Evolutionary conservation across 768 basidiomycete genomes (phyloP).

Genomic region (Cystofilobasidium bisporidii): DNA sequence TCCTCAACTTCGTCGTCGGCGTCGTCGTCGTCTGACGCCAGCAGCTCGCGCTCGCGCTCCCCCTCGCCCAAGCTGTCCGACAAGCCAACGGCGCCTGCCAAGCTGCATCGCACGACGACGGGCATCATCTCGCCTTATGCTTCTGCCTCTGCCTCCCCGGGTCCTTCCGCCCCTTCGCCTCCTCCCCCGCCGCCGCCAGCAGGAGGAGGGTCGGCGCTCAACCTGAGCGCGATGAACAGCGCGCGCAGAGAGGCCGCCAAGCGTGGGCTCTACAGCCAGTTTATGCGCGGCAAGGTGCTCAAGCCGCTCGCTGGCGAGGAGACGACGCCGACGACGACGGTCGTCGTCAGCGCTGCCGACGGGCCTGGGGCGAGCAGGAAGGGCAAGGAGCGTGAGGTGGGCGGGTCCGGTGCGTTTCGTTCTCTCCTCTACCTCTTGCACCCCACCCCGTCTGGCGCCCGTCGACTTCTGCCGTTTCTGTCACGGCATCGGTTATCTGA

Average conservation of each 20-base stretch:
- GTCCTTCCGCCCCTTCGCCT: conserved; percentile 40
- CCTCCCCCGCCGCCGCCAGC: conserved; percentile 11
- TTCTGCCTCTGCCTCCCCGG: conserved; percentile 50
- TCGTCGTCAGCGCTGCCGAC: background rate
- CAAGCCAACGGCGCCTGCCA: conserved; percentile 29
- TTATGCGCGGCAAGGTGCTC: conserved; percentile 63
- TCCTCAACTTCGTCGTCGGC: conserved; percentile 3
- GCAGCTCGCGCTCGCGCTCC: conserved; percentile 1
- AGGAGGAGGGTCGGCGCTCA: conserved; percentile 42
- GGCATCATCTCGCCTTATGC: conserved; percentile 63
- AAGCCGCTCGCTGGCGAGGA: background rate
- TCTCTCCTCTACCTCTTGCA: no score
- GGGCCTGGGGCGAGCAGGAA: conserved; percentile 3
- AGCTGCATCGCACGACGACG: conserved; percentile 57
- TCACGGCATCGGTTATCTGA: no score
- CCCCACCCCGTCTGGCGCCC: no score
- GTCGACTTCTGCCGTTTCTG: no score
- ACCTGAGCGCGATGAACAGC: conserved; percentile 49
- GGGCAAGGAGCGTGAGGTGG: conserved; percentile 1
- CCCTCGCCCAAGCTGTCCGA: conserved; percentile 2
- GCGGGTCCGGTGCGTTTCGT: no score
- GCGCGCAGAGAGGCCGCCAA: conserved; percentile 74
- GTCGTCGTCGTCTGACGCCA: no score
- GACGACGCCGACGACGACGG: background rate
- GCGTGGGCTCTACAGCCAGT: conserved; percentile 63